Percentiles rank a stretch among this genome's conserved stretches.
phyloP scores from a whole-genome alignment of 148 eudicot genomes.

The Amaranthus cruentus region DNA sequence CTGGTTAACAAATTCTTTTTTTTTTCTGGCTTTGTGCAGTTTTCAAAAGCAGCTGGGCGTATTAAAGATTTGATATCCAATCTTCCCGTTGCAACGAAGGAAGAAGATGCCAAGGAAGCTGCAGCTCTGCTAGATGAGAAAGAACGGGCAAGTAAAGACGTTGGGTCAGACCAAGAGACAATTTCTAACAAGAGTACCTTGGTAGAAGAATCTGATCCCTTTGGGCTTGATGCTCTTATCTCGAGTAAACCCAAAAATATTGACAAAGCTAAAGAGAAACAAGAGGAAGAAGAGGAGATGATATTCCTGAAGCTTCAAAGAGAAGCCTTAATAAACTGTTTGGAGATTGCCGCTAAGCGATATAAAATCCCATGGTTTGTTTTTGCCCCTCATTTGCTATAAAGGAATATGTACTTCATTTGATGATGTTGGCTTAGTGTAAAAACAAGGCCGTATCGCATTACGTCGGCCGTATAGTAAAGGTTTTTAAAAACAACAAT shows the following conservation, averaged over 20 bases:
- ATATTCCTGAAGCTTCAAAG: slow-evolving; percentile 59
- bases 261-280: slow-evolving; percentile 50
- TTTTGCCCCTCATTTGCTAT: slow-evolving; percentile 1
- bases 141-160: slow-evolving; percentile 27
- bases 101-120: slow-evolving; percentile 86
- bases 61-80: slow-evolving; percentile 63
- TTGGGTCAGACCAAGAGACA: slow-evolving; percentile 26
- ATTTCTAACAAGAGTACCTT: slow-evolving; percentile 25
- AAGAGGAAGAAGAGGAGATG: slow-evolving; percentile 64
- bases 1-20: slow-evolving; percentile 2
- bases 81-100: slow-evolving; percentile 74
- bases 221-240: slow-evolving; percentile 85
- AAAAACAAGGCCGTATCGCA: no score
- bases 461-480: no score
- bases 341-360: slow-evolving; percentile 87
- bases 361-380: slow-evolving; percentile 79
- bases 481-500: background rate
- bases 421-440: no score
- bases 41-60: slow-evolving; percentile 75
- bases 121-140: slow-evolving; percentile 50
- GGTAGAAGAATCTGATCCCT: slow-evolving; percentile 72
- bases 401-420: background rate
- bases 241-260: slow-evolving; percentile 45
- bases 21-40: slow-evolving; percentile 38
- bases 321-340: slow-evolving; percentile 72